phyloP scores from a whole-genome alignment of 2,329 filamentous ascomycete genomes.

The Alternaria sp. region DNA sequence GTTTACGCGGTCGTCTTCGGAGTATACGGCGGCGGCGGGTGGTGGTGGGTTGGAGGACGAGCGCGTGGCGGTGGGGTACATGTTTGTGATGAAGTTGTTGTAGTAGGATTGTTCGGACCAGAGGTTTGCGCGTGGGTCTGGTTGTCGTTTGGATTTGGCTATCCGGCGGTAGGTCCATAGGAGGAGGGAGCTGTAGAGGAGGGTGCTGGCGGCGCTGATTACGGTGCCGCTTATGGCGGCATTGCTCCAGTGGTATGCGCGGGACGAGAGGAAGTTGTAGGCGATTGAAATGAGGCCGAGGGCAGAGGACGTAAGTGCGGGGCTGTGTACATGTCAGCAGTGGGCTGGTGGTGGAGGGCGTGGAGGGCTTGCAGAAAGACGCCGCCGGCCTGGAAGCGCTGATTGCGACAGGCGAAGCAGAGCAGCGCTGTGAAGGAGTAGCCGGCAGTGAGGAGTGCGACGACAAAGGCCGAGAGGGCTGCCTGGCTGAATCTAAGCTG shows the following conservation, averaged over 20 bases:
- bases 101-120: conserved; percentile 55
- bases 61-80: conserved; percentile 53
- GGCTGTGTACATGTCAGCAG: conserved; percentile 39
- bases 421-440: conserved; percentile 60
- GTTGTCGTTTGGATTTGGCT: conserved; percentile 39
- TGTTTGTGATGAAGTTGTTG: conserved; percentile 57
- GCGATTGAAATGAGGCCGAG: conserved; percentile 59
- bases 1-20: conserved; percentile 60
- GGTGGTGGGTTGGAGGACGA: conserved; percentile 41
- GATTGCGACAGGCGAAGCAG: conserved; percentile 57
- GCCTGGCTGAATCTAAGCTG: conserved; percentile 53
- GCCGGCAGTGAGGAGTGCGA: conserved; percentile 58
- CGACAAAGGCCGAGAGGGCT: conserved; percentile 56
- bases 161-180: conserved; percentile 56
- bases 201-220: conserved; percentile 50
- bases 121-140: conserved; percentile 33
- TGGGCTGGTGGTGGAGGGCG: neutral
- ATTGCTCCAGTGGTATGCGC: conserved; percentile 54
- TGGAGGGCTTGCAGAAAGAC: conserved; percentile 55
- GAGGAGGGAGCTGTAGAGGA: conserved; percentile 55
- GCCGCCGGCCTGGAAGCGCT: conserved; percentile 58
- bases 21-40: conserved; percentile 38
- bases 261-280: conserved; percentile 58
- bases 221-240: conserved; percentile 57
- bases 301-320: conserved; percentile 55